Conservation (phyloP, 1,139 yeast species). For the Lodderomyces beijingensis region DNA sequence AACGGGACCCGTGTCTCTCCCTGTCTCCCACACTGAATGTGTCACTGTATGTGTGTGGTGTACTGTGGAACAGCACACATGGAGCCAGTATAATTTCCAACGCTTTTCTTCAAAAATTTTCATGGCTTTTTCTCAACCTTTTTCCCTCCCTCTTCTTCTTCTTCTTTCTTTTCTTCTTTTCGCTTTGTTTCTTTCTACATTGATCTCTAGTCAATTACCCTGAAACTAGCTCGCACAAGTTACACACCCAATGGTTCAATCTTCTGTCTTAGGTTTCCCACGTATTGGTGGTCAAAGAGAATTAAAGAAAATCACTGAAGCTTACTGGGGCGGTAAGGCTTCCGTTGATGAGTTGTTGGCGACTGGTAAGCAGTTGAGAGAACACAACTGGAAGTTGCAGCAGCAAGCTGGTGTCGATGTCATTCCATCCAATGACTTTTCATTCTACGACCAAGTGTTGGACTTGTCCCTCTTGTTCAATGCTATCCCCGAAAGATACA, state of each 20-base stretch:
- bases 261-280: constrained; percentile 98
- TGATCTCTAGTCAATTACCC: too few species aligned
- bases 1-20: too few species aligned
- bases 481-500: constrained; percentile 94
- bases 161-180: constrained; percentile 5
- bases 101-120: background rate
- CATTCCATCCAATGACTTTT: constrained; percentile 97
- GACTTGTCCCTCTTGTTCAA: constrained; percentile 91
- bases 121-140: background rate
- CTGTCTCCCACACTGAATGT: too few species aligned
- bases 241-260: constrained; percentile 98
- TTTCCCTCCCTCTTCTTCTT: constrained; percentile 5
- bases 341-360: constrained; percentile 80
- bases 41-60: constrained; percentile 1
- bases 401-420: constrained; percentile 95
- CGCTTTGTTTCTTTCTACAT: too few species aligned
- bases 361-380: constrained; percentile 94
- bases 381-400: constrained; percentile 96
- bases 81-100: background rate
- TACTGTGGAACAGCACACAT: background rate
- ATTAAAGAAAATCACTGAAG: constrained; percentile 96
- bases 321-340: constrained; percentile 97
- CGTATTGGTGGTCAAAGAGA: constrained; percentile 99
- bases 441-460: constrained; percentile 94
- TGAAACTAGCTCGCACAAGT: too few species aligned